Base-by-base conservation (phyloP, 768 basidiomycete species). In the Udeniomyces megalosporus region DNA sequence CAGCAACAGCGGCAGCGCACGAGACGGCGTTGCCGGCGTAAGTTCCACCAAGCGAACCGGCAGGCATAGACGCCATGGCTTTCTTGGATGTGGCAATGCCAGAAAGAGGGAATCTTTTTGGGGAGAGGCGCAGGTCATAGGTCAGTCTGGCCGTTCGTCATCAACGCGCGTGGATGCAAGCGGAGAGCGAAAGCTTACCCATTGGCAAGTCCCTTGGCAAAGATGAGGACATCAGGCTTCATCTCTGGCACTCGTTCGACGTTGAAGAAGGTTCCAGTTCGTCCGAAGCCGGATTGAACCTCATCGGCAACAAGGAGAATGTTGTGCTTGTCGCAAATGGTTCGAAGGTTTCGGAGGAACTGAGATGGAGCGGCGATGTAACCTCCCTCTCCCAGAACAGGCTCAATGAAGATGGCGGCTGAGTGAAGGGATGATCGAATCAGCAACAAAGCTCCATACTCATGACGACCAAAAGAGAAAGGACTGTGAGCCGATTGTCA, bases 321-420 rank as follows among this genome's bases (percentile, higher is more conserved):
- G 10, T 79, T 82, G 71, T 97, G 78, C 71, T 84, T 78, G 71
- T 95, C 88, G 73, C 92, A 96, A n/a, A 91, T 78, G 56, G 78
- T 77, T 64, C 91, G 78, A 49, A 97, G 74, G 24, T 88, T 88
- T 50, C 80, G 78, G 63, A 97, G 73, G 77, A 86, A 97, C 24
- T 81, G 80, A 1, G 81, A 70, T 0, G 90, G 88, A 0, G 90
- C 88, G 31, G 88, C 83, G 17, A 95, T 86, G 73, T 97, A 96
- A 1, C 93, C 93, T 34, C 93, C 93, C 74, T 96, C 93, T 28
- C 91, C 92, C 32, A 96, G 78, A 1, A 96, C 84, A 46, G 93
- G 87, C 77, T 97, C 93, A 46, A 97, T 74, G 66, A 97, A 75
- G 69, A 96, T 84, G n/a, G 90, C 91, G 1, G 92, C 89, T 58